Evolutionary conservation across 1,139 yeast species (phyloP).

Genomic region (Yamadazyma diospyri): DNA sequence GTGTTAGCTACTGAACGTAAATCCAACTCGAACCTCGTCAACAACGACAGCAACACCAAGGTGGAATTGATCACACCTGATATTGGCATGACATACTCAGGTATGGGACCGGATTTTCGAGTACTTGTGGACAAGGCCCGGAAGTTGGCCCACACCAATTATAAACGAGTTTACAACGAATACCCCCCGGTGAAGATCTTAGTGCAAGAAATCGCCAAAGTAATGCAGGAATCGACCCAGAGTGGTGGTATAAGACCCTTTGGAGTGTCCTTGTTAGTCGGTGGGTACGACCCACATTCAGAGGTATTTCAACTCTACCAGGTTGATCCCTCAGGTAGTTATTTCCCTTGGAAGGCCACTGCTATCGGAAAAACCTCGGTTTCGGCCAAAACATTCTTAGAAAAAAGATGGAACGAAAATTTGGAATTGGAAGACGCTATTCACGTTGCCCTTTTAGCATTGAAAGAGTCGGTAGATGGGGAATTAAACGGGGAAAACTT

Average conservation of each 20-base stretch:
- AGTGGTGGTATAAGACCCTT: slow-evolving; percentile 98
- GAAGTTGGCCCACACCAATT: slow-evolving; percentile 87
- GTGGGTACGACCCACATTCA: slow-evolving; percentile 86
- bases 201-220: slow-evolving; percentile 91
- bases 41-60: slow-evolving; percentile 72
- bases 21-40: slow-evolving; percentile 73
- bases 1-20: slow-evolving; percentile 97
- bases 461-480: slow-evolving; percentile 96
- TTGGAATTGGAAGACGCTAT: slow-evolving; percentile 97
- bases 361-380: slow-evolving; percentile 96
- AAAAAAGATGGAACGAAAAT: slow-evolving; percentile 97
- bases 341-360: slow-evolving; percentile 99
- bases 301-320: slow-evolving; percentile 81
- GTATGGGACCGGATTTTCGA: slow-evolving; percentile 99
- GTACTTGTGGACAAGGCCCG: slow-evolving; percentile 92
- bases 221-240: slow-evolving; percentile 98
- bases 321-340: slow-evolving; percentile 97
- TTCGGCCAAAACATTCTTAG: slow-evolving; percentile 93
- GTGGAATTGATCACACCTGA: slow-evolving; percentile 88
- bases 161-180: slow-evolving; percentile 91
- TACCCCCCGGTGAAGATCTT: slow-evolving; percentile 94
- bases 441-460: slow-evolving; percentile 89
- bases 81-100: slow-evolving; percentile 94
- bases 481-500: slow-evolving; percentile 96
- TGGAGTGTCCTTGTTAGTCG: slow-evolving; percentile 91